A percentile compares a stretch with the other conserved stretches of the same genome.
phyloP scores from a whole-genome alignment of 768 basidiomycete species.

The Calocera viscosa region DNA sequence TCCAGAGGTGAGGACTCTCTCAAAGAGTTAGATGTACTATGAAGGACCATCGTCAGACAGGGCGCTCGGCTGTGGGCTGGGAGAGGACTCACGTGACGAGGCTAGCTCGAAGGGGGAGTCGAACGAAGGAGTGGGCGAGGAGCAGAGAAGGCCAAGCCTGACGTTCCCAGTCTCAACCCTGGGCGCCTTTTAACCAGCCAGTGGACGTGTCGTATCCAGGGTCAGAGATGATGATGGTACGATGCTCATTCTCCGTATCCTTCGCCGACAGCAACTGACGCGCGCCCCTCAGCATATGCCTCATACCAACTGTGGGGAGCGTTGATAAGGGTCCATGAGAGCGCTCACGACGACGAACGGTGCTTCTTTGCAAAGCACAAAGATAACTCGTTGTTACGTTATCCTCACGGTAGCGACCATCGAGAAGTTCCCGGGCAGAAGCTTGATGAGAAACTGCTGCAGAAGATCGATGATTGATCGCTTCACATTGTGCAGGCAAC shows the following conservation, averaged over 20 bases:
- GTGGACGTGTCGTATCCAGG: not conserved
- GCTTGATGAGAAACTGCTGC: not conserved
- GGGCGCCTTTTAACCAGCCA: constrained; percentile 4
- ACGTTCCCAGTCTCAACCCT: not conserved
- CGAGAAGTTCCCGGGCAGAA: not conserved
- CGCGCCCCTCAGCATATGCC: not conserved
- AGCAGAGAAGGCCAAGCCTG: constrained; percentile 6
- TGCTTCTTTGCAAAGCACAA: not conserved
- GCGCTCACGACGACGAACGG: not conserved
- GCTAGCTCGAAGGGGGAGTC: constrained; percentile 5
- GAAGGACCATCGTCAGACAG: not conserved
- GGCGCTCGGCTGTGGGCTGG: not conserved
- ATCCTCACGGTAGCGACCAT: not conserved
- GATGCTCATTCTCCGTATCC: constrained; percentile 2
- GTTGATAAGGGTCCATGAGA: not conserved
- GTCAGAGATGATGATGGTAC: not conserved
- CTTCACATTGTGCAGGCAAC: not conserved
- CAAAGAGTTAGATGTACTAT: constrained; percentile 15
- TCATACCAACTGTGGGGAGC: constrained; percentile 8
- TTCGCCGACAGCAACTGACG: not conserved
- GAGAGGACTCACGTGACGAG: not conserved
- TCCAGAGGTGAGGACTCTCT: constrained; percentile 39
- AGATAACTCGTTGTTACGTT: not conserved
- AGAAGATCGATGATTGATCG: not conserved
- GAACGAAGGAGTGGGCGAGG: constrained; percentile 8